Percentiles rank a stretch among this genome's conserved stretches.
Conservation (phyloP, 768 basidiomycete species). For the Tephrocybe rancida region DNA sequence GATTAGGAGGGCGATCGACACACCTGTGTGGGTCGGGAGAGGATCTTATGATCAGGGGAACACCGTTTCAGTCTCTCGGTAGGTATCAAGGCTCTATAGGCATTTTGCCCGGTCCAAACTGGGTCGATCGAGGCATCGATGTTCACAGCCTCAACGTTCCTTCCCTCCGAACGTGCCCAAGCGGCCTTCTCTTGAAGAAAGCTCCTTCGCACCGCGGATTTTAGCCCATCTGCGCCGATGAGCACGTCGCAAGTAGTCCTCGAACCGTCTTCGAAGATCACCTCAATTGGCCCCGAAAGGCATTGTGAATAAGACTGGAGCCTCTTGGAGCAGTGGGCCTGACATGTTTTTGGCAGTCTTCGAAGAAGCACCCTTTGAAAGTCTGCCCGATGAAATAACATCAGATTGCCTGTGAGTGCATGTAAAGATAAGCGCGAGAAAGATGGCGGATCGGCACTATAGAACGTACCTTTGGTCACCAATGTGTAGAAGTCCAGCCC, state of each 20-base stretch:
- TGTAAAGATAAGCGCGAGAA: conserved; percentile 12
- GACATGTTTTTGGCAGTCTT: conserved; percentile 46
- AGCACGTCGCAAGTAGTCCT: conserved; percentile 64
- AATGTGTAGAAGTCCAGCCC: conserved; percentile 58
- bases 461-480: conserved; percentile 53
- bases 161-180: conserved; percentile 34
- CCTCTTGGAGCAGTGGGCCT: conserved; percentile 56
- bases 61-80: conserved; percentile 44
- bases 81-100: conserved; percentile 63
- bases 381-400: conserved; percentile 66
- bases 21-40: conserved; percentile 53
- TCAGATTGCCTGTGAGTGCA: conserved; percentile 42
- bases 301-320: conserved; percentile 57
- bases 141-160: conserved; percentile 38
- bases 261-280: conserved; percentile 66
- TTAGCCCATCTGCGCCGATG: conserved; percentile 71
- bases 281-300: conserved; percentile 39
- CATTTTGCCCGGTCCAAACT: conserved; percentile 58
- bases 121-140: conserved; percentile 49
- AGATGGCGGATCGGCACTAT: background rate
- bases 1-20: conserved; percentile 9
- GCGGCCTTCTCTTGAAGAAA: conserved; percentile 40
- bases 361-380: conserved; percentile 62
- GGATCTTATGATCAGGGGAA: conserved; percentile 48
- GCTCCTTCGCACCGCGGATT: conserved; percentile 51